Base-by-base conservation (phyloP, 768 basidiomycete species). In the Podaxis sp. region DNA sequence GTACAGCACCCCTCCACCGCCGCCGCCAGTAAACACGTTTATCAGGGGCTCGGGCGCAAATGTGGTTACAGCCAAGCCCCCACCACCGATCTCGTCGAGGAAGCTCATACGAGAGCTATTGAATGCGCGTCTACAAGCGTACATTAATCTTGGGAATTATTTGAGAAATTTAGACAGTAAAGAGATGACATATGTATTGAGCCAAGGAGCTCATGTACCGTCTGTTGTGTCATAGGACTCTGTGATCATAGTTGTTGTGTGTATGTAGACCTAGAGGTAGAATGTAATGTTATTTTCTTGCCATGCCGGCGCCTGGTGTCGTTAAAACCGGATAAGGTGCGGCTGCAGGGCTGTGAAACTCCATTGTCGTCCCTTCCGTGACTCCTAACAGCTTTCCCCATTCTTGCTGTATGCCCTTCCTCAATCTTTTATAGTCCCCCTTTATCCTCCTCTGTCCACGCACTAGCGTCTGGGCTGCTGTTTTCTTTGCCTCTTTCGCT, bases 21-120 rank as follows among this genome's bases (percentile, higher is more conserved):
- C 72, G 4, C 81, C 82, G 0, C 76, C 77, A 1, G 69, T 69
- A 22, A 85, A 81, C 68, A 71, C 72, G 0, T 83, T 76, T 65
- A 76, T 84, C 69, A 78, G 71, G 40, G 66, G 70, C n/a, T 42
- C 63, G 38, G 55, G 51, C 15, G 54, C 68, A 53, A 44, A 57
- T 30, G 15, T 66, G 65, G 57, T 52, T 39, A 46, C 30, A 28
- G 24, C 61, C 53, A 65, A 64, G 51, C 66, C 48, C 24, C 67
- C 65, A 8, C 69, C 69, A 44, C 67, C 63, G 7, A 63, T 77
- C 5, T 63, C 72, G 6, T 51, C 70, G 1, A 65, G 69, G 36
- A 71, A 67, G 62, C 55, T 79, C 40, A 68, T 78, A 7, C 59
- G 65, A 5, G 74, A 72, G 44, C 52, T 80, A 40, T 52, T 80